phyloP scores from a whole-genome alignment of 805 yeast species.

The Myxozyma mucilagina region DNA sequence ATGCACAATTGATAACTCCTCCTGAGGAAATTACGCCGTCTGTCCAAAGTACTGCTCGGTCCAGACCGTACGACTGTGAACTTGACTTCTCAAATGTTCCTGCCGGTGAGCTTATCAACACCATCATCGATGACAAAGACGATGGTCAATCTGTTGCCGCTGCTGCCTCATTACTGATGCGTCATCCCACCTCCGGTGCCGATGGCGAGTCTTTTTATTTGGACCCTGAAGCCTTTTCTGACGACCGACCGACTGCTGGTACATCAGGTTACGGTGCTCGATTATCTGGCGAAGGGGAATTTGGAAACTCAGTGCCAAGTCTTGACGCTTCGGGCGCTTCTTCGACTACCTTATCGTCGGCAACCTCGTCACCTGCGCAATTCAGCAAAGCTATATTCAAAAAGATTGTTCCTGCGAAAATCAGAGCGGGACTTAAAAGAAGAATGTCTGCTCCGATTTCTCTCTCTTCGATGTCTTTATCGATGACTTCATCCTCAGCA shows the following conservation, averaged over 20 bases:
- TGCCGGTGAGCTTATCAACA: slow-evolving; percentile 14
- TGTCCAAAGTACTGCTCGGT: background rate
- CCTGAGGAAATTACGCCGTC: slow-evolving; percentile 22
- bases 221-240: slow-evolving; percentile 27
- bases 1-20: slow-evolving; percentile 20
- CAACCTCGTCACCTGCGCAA: slow-evolving; percentile 14
- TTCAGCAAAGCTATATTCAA: slow-evolving; percentile 24
- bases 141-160: slow-evolving; percentile 26
- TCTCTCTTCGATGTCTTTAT: background rate
- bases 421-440: slow-evolving; percentile 19
- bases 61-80: background rate
- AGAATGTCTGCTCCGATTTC: slow-evolving; percentile 29
- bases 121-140: slow-evolving; percentile 23
- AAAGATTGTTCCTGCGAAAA: slow-evolving; percentile 26
- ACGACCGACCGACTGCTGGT: slow-evolving; percentile 4
- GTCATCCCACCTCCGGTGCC: slow-evolving; percentile 11
- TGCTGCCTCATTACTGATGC: slow-evolving; percentile 20
- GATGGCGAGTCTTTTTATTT: slow-evolving; percentile 1
- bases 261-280: background rate
- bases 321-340: background rate
- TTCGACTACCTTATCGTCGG: background rate
- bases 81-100: background rate
- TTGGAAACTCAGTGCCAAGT: background rate
- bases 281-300: background rate
- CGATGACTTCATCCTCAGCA: slow-evolving; percentile 6